phyloP scores from a whole-genome alignment of 2,329 filamentous ascomycete species.

The Fusarium redolens region DNA sequence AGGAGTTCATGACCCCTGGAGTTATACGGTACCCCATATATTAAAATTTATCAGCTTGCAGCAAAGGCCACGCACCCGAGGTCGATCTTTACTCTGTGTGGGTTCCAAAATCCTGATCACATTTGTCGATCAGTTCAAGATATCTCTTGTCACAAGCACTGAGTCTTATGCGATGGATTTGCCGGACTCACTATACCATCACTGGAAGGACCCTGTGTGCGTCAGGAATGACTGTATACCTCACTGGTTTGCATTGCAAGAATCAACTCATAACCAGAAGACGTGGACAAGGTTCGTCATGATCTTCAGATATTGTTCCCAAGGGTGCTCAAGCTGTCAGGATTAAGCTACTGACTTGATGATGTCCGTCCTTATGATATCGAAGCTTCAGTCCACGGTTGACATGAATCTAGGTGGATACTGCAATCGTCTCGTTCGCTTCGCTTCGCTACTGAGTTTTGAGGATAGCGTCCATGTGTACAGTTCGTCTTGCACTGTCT shows the following conservation, averaged over 20 bases:
- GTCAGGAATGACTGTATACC: background rate
- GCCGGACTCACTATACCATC: background rate
- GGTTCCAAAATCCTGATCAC: background rate
- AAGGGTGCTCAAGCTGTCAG: background rate
- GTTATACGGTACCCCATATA: background rate
- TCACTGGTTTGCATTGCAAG: fast-evolving
- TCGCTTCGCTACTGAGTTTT: background rate
- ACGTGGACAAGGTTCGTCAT: background rate
- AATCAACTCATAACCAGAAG: background rate
- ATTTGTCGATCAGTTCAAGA: conserved; percentile 18
- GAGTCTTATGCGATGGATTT: background rate
- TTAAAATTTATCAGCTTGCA: background rate
- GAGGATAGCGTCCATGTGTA: background rate
- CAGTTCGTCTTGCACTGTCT: conserved; percentile 26
- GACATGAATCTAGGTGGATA: background rate
- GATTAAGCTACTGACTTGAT: background rate
- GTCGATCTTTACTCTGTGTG: conserved; percentile 18
- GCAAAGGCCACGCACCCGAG: background rate
- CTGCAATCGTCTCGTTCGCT: background rate
- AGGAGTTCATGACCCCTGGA: background rate
- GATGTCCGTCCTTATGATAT: background rate
- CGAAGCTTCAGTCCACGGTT: background rate
- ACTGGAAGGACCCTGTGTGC: conserved; percentile 9
- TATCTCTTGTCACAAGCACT: background rate
- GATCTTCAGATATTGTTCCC: background rate